Evolutionary conservation across 306 rosid genomes (phyloP).

Genomic region (Castanea mollissima): DNA sequence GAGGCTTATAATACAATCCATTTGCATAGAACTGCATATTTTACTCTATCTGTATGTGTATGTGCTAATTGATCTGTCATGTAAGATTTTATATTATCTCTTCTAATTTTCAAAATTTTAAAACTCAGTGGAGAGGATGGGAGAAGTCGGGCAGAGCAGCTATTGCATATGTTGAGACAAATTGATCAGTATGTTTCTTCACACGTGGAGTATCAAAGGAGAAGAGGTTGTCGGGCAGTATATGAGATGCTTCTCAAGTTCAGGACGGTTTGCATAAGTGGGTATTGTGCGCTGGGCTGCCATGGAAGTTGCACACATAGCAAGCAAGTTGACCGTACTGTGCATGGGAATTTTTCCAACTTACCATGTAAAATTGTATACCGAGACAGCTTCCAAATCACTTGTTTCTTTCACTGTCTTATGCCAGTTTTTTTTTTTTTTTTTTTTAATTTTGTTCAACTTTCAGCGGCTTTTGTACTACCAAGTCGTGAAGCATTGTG

Average conservation of each 20-base stretch:
- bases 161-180: slow-evolving; percentile 83
- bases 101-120: slow-evolving; percentile 33
- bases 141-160: slow-evolving; percentile 94
- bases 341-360: slow-evolving; percentile 73
- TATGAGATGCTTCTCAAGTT: slow-evolving; percentile 95
- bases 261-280: slow-evolving; percentile 75
- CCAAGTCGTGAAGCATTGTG: slow-evolving; percentile 94
- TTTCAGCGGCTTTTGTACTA: slow-evolving; percentile 78
- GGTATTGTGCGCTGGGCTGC: slow-evolving; percentile 84
- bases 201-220: slow-evolving; percentile 80
- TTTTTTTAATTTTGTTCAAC: slow-evolving; percentile 8
- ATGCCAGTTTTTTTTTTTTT: not conserved
- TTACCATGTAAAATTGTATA: slow-evolving; percentile 73
- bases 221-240: slow-evolving; percentile 93
- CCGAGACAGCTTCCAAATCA: slow-evolving; percentile 7
- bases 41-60: not conserved
- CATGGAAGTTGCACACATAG: slow-evolving; percentile 80
- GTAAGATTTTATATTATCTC: not conserved
- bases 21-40: not conserved
- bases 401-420: not conserved
- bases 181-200: slow-evolving; percentile 89
- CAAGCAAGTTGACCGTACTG: slow-evolving; percentile 70
- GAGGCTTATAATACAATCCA: not conserved
- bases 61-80: slow-evolving; percentile 12
- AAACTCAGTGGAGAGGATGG: slow-evolving; percentile 94